Base-by-base conservation (phyloP, 805 yeast species). In the Cyberlindnera bimundalis region DNA sequence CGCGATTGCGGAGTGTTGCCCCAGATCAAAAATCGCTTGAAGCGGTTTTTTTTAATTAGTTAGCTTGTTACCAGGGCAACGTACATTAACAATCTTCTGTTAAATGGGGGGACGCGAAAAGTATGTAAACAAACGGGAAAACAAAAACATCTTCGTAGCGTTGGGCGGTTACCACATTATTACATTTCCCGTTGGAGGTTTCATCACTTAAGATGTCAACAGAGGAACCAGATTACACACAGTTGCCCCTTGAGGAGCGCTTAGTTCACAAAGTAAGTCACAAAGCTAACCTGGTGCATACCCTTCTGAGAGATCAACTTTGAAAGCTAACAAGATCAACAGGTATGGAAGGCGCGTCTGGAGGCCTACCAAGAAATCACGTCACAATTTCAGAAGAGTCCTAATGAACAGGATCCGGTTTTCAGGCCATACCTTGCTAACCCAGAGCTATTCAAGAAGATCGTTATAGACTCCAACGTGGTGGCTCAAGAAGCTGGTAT, bases 401-500 rank as follows among this genome's bases (percentile, higher is more conserved):
- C 78, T 3, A 68, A 70, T 46, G 80, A 74, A 42, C 59, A 68
- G n/a, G 87, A 78, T 48, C 70, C 64, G 2, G 70, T 79, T 35
- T 80, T 84, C 53, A 61, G 61, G 17, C 66, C 66, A 3, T 78
- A 74, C 55, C 57, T 77, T 45, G 55, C 62, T 14, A 73, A 69
- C 40, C 82, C 88, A 0, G 81, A 76, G 9, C 38, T 73, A 3
- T 67, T 81, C 53, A 79, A 75, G 50, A 68, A 70, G 49, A 71
- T 81, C 29, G 80, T 84, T 7, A 69, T 76, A 3, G 99, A 93
- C 58, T 60, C 82, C 24, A 93, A 93, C 58, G 96, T 89, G 15
- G 93, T 84, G 14, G 96, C 98, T 0, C 96, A 89, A 49, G 98
- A 93, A 55, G 67, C 82, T 2, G 98, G 87, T 5, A 66, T 88